phyloP scores from a whole-genome alignment of 169 alveolate species.

The Plasmodium relictum region DNA sequence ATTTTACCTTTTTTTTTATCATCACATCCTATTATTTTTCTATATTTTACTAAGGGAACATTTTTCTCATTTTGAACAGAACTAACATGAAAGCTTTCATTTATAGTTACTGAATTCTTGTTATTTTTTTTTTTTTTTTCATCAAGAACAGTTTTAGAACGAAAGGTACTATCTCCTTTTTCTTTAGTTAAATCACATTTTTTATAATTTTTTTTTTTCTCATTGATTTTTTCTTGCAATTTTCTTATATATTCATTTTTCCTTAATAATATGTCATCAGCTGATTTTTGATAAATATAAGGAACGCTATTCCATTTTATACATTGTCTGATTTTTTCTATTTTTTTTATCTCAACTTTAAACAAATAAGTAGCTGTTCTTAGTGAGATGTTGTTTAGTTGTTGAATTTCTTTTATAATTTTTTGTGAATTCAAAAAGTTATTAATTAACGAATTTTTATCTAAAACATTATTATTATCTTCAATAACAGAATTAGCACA shows the following conservation, averaged over 20 bases:
- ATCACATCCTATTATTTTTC: background rate
- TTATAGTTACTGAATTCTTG: background rate
- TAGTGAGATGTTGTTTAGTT: slow-evolving; percentile 13
- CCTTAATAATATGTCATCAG: slow-evolving; percentile 10
- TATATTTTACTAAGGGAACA: background rate
- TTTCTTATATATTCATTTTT: slow-evolving; percentile 37
- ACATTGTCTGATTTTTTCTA: slow-evolving; percentile 22
- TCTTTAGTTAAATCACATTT: background rate
- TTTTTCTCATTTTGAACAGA: background rate
- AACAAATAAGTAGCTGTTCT: slow-evolving; percentile 22
- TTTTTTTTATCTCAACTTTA: slow-evolving; percentile 22
- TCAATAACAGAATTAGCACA: background rate
- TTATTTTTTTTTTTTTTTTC: slow-evolving; percentile 1
- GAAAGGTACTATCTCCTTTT: background rate
- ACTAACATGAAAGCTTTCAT: background rate
- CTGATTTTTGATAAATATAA: slow-evolving; percentile 54
- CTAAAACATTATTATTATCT: background rate
- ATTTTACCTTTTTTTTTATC: background rate
- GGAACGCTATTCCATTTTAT: slow-evolving; percentile 36
- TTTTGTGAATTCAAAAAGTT: slow-evolving; percentile 35
- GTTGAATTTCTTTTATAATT: slow-evolving; percentile 36
- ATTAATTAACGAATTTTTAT: slow-evolving; percentile 16
- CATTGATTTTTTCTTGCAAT: background rate
- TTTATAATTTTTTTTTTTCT: background rate
- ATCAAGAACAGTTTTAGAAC: slow-evolving; percentile 2